A percentile compares a stretch with the other conserved stretches of the same genome.
phyloP scores from a whole-genome alignment of 306 rosid species.

The Ammopiptanthus mongolicus region DNA sequence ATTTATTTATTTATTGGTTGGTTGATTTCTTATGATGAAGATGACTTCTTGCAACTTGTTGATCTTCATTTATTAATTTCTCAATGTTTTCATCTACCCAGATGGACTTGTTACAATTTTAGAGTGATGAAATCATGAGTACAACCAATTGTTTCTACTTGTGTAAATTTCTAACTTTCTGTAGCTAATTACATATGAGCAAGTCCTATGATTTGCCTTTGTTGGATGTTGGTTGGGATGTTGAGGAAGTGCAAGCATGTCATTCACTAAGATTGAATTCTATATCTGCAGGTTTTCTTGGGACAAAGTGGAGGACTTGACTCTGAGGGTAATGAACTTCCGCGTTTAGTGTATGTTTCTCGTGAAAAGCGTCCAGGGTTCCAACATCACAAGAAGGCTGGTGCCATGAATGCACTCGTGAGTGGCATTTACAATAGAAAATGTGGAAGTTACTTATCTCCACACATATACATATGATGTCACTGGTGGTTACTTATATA shows the following conservation, averaged over 20 bases:
- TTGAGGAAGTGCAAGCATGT: neutral
- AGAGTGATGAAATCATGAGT: neutral
- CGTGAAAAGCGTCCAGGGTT: conserved; percentile 99
- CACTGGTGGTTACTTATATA: neutral
- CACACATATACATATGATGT: neutral
- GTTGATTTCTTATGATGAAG: neutral
- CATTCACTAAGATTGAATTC: neutral
- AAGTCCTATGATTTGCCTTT: neutral
- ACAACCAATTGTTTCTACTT: neutral
- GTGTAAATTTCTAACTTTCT: neutral
- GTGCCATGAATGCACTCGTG: conserved; percentile 99
- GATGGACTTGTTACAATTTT: neutral
- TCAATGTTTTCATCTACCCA: neutral
- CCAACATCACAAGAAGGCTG: conserved; percentile 99
- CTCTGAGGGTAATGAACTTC: conserved; percentile 91
- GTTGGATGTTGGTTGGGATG: neutral
- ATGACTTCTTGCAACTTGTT: neutral
- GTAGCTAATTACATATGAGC: neutral
- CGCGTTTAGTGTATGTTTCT: conserved; percentile 92
- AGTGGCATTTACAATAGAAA: conserved; percentile 26
- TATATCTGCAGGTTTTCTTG: conserved; percentile 72
- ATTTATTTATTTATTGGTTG: neutral
- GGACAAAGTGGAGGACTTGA: conserved; percentile 98
- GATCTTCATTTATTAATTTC: neutral
- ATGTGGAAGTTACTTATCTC: neutral